Percentiles rank a stretch among this genome's conserved stretches.
These are phyloP conservation scores for Physcia stellaris DNA, from an alignment of 495 filamentous ascomycete species.

Conservation along the genomic window DNA sequence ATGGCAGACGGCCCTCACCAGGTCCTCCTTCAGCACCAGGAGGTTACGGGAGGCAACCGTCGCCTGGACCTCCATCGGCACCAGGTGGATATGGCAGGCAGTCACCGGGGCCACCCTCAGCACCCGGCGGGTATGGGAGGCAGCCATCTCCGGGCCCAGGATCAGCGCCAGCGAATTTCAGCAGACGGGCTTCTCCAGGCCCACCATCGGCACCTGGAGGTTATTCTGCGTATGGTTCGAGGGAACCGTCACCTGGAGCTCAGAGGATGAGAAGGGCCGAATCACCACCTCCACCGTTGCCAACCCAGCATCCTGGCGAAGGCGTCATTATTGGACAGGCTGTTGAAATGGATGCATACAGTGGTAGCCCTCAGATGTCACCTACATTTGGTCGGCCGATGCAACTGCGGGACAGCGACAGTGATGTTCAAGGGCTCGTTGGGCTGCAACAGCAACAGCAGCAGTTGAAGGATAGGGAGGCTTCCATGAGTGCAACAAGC, in stretches of 20 bases:
- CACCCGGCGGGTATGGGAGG: conserved; percentile 25
- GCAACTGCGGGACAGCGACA: conserved; percentile 49
- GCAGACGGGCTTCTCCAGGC: conserved; percentile 8
- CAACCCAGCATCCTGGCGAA: conserved; percentile 30
- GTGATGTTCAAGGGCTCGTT: conserved; percentile 53
- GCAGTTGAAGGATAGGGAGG: conserved; percentile 7
- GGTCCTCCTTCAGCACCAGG: conserved; percentile 3
- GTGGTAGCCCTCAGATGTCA: conserved; percentile 32
- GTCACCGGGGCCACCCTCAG: conserved; percentile 26
- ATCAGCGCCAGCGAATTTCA: conserved; percentile 11
- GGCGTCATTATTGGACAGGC: conserved; percentile 49
- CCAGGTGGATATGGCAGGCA: conserved; percentile 22
- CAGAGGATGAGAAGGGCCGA: conserved; percentile 1
- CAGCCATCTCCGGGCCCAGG: conserved; percentile 30
- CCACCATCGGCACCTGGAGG: conserved; percentile 21
- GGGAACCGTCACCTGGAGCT: conserved; percentile 19
- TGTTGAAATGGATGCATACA: conserved; percentile 67
- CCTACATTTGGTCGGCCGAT: conserved; percentile 21
- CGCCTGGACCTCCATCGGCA: conserved; percentile 4
- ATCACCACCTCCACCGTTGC: conserved; percentile 49
- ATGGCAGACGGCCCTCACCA: conserved; percentile 13
- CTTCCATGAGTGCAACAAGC: conserved; percentile 46
- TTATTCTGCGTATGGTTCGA: conserved; percentile 22
- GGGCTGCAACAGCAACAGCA: conserved; percentile 42
- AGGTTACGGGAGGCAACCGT: conserved; percentile 31